Conservation (phyloP, 73 alveolate species). For the Paramecium biaurelia region DNA sequence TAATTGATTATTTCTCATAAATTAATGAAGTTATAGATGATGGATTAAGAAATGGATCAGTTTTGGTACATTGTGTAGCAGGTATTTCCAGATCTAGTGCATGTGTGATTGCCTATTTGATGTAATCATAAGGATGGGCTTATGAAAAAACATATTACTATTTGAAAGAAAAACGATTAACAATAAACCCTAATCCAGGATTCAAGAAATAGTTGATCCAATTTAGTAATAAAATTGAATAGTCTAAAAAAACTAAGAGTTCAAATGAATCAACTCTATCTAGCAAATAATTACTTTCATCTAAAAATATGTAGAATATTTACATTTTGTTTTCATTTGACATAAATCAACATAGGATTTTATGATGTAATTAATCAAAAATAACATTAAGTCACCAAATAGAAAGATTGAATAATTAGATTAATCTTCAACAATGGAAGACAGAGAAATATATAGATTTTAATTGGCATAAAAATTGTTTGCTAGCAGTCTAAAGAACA, state of each 20-base stretch:
- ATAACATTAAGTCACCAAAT: not conserved
- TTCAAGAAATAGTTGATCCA: slow-evolving; percentile 58
- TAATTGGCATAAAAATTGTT: not conserved
- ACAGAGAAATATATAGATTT: not conserved
- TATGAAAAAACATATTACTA: slow-evolving; percentile 64
- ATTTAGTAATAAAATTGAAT: not conserved
- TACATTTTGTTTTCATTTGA: not conserved
- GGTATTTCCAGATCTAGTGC: slow-evolving; percentile 75
- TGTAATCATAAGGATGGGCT: slow-evolving; percentile 62
- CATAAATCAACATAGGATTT: not conserved
- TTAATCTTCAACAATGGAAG: not conserved
- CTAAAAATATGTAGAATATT: not conserved
- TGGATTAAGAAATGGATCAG: slow-evolving; percentile 71
- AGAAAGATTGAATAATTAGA: not conserved
- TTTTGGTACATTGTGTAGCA: slow-evolving; percentile 77
- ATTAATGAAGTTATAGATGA: slow-evolving; percentile 65
- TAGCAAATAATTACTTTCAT: not conserved
- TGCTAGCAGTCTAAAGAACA: not conserved
- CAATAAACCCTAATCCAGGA: slow-evolving; percentile 74
- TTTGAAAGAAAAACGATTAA: slow-evolving; percentile 67
- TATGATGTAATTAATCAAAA: not conserved
- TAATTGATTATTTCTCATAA: not conserved
- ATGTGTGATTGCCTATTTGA: slow-evolving; percentile 69
- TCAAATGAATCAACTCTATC: not conserved
- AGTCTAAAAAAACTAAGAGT: not conserved